Base-by-base conservation (phyloP, 2,329 filamentous ascomycete species). In the Teratosphaeria viscida region DNA sequence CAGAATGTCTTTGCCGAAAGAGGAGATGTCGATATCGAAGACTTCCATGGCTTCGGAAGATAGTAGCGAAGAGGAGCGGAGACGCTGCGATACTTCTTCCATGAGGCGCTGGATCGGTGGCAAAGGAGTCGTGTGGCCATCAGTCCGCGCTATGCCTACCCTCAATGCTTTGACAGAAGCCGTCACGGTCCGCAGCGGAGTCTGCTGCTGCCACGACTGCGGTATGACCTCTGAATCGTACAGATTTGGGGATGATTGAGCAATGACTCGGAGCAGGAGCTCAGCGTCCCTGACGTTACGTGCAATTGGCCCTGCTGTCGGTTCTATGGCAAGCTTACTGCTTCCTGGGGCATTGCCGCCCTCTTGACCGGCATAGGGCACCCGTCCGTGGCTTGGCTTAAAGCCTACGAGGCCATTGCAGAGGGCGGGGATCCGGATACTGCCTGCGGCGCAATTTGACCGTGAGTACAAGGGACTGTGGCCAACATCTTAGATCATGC, bases 11-110 rank as follows among this genome's bases (percentile, higher is more conserved):
- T 78, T 77, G 57, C 86, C 78, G 3, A 79, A 73, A 0, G 73
- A 66, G 0, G 80, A 78, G 5, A 82, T 77, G 11, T 81, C 76
- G 55, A 87, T 75, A 16, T 86, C 82, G 0, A 87, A 74, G 1
- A 85, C 77, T 54, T 83, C 77, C n/a, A 87, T 71, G 70, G 66
- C 53, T 70, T 74, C 26, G 73, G 73, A 52, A 66, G 54, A 54
- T 14, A 54, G 61, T 26, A 55, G 57, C 39, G 55, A 57, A 47
- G 61, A 61, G 16, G 74, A 68, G 71, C 75, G 43, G 60, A 82
- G 57, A 6, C 64, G 67, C 11, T 65, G 62, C 0, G 75, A 73
- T 0, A 78, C 76, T 61, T 82, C 78, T 8, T 78, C 73, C 6
- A 83, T 66, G 1, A 81, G 64, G 10, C 72, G 71, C 2, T 67